Base-by-base conservation (phyloP, 768 basidiomycete species). In the Pisolithus marmoratus region DNA sequence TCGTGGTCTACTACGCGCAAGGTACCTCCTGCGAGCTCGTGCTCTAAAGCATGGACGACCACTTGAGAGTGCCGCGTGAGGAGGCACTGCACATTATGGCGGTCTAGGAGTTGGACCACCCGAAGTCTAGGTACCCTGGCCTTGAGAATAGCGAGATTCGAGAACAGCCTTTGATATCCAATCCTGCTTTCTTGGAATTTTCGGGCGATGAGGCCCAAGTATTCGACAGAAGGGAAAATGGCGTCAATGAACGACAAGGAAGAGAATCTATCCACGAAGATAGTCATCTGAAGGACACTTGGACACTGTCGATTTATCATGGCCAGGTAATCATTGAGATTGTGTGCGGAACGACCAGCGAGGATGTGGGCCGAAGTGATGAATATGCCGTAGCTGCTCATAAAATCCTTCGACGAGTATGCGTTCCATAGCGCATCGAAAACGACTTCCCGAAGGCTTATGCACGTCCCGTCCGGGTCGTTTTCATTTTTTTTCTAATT, bases 1-100 rank as follows among this genome's bases (percentile, higher is more conserved):
- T 60, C 51, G 19, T 43, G 14, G 45, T 67, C 66, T 48, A 68
- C 63, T 9, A 66, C 2, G 14, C 61, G 63, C 26, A 65, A 54
- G 2, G 47, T 8, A 7, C 41, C 1, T 3, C 20, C 50, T 1
- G 22, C 52, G 24, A 50, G 29, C 37, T 54, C 54, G 4, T 50
- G 54, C 22, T n/a, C 23, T 14, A 67, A 50, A n/a, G 36, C 50
- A 4, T 44, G 52, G 20, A 48, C 23, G 5, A 50, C 51, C 36
- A 54, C 27, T 47, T 54, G 55, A 36, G 50, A 46, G 23, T 61
- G 60, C 4, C 51, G 42, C 22, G 46, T 58, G 45, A 63, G 48
- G 38, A 66, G 49, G 45, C 57, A 55, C 8, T 45, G 40, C 20
- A 62, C 44, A 15, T 59, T 63, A 1, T 31, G 19, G 24, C 46